phyloP scores from a whole-genome alignment of 2,329 filamentous ascomycete species.

The Tolypocladium ophioglossoides region DNA sequence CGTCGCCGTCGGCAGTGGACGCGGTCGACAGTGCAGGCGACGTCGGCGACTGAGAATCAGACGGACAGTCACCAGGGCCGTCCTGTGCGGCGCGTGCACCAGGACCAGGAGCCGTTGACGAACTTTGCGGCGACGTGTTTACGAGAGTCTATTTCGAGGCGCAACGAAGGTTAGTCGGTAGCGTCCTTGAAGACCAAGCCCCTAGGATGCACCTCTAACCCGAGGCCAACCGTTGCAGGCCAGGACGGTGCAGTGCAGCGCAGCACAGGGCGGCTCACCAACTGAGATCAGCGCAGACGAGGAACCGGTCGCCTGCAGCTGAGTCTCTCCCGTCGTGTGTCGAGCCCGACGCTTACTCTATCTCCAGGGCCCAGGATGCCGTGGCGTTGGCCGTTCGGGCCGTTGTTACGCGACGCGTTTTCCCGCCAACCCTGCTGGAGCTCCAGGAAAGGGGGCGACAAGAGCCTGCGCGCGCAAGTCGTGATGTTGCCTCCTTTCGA shows the following conservation, averaged over 20 bases:
- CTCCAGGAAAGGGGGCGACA: neutral
- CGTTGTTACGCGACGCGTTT: slow-evolving; percentile 22
- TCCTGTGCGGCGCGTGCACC: slow-evolving; percentile 49
- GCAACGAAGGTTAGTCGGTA: slow-evolving; percentile 13
- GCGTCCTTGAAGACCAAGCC: neutral
- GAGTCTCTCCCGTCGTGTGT: slow-evolving; percentile 33
- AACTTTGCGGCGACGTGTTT: slow-evolving; percentile 46
- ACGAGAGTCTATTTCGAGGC: slow-evolving; percentile 22
- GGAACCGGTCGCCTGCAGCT: slow-evolving; percentile 45
- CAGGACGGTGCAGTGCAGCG: neutral
- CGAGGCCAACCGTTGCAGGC: neutral
- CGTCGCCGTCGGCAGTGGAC: slow-evolving; percentile 48
- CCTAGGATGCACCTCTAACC: neutral
- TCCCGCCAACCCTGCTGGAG: neutral
- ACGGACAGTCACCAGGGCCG: slow-evolving; percentile 30
- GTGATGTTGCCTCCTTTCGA: slow-evolving; percentile 7
- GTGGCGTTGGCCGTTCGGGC: slow-evolving; percentile 5
- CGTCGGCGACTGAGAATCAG: slow-evolving; percentile 26
- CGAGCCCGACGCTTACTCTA: slow-evolving; percentile 7
- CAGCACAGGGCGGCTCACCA: slow-evolving; percentile 28
- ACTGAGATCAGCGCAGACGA: slow-evolving; percentile 55
- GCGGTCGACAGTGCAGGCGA: slow-evolving; percentile 52
- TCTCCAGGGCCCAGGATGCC: slow-evolving; percentile 3
- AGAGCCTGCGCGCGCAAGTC: neutral
- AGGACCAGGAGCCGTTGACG: slow-evolving; percentile 41